Conservation (phyloP, 345 rosid species). For the Eucalyptus pauciflora region DNA sequence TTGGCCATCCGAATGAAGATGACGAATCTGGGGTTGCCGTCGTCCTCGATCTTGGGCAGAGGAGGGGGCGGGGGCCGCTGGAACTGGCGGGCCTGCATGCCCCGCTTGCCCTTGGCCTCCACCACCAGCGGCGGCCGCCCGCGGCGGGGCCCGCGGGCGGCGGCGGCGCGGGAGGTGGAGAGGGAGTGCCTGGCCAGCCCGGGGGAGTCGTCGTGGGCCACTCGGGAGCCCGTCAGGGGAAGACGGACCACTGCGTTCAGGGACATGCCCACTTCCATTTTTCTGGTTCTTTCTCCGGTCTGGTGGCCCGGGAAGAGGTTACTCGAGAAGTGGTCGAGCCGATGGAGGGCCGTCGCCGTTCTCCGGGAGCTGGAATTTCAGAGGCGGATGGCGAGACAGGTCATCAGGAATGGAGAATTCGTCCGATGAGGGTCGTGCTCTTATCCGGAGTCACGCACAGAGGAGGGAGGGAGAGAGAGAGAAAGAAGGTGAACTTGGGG, state of each 20-base stretch:
- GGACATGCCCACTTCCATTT: slow-evolving; percentile 68
- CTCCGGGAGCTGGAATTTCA: neutral
- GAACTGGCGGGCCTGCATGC: slow-evolving; percentile 73
- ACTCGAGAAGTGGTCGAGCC: neutral
- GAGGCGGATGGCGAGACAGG: neutral
- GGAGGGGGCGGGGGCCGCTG: slow-evolving; percentile 54
- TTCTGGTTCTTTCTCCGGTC: neutral
- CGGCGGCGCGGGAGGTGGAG: slow-evolving; percentile 25
- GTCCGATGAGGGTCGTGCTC: neutral
- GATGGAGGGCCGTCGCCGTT: neutral
- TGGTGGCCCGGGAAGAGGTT: neutral
- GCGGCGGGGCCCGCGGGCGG: neutral
- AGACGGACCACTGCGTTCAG: slow-evolving; percentile 55
- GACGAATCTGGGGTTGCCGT: slow-evolving; percentile 84
- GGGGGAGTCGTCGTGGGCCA: slow-evolving; percentile 20
- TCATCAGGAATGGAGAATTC: neutral
- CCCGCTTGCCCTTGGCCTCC: slow-evolving; percentile 80
- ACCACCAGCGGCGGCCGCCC: slow-evolving; percentile 25
- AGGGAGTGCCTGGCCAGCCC: slow-evolving; percentile 42
- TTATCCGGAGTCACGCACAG: neutral
- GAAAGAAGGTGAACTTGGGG: neutral
- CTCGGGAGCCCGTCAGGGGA: slow-evolving; percentile 42
- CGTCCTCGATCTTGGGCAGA: slow-evolving; percentile 91
- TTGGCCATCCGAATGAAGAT: slow-evolving; percentile 85
- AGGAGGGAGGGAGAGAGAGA: neutral